Evolutionary conservation across 768 basidiomycete species (phyloP).

Genomic region (Heimioporus sp.): DNA sequence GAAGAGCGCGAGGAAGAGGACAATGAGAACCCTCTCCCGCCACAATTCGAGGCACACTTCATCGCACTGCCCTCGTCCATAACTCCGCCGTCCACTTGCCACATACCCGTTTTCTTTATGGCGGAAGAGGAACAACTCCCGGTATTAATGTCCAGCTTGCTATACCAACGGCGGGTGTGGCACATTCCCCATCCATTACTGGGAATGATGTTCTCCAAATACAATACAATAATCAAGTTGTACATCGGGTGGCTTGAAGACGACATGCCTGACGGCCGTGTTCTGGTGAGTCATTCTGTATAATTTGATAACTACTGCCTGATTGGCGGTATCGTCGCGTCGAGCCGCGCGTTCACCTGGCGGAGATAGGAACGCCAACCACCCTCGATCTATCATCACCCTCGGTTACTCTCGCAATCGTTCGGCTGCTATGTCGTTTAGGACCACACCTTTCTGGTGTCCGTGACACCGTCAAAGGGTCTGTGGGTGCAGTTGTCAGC

Average conservation of each 20-base stretch:
- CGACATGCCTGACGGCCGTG: neutral
- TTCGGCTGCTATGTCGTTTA: neutral
- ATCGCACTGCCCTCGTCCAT: neutral
- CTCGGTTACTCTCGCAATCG: neutral
- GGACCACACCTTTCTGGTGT: neutral
- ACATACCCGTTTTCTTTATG: constrained; percentile 9
- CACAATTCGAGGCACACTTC: constrained; percentile 3
- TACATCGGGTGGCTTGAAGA: constrained; percentile 7
- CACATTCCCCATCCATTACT: constrained; percentile 3
- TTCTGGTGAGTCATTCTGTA: neutral
- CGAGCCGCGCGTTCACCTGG: constrained; percentile 9
- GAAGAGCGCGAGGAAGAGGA: constrained; percentile 1
- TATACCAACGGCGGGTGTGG: constrained; percentile 6
- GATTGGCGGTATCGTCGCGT: neutral
- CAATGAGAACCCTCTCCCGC: neutral
- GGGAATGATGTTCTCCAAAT: constrained; percentile 7
- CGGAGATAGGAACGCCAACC: neutral
- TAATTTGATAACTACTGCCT: neutral
- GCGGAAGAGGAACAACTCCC: constrained; percentile 3
- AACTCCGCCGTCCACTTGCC: constrained; percentile 1
- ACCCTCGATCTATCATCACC: constrained; percentile 5
- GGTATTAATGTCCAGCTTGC: constrained; percentile 9
- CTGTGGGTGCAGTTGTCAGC: neutral
- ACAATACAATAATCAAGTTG: neutral
- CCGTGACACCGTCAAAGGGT: neutral